phyloP scores from a whole-genome alignment of 305 asterid genomes.

The Fraxinus greggii region DNA sequence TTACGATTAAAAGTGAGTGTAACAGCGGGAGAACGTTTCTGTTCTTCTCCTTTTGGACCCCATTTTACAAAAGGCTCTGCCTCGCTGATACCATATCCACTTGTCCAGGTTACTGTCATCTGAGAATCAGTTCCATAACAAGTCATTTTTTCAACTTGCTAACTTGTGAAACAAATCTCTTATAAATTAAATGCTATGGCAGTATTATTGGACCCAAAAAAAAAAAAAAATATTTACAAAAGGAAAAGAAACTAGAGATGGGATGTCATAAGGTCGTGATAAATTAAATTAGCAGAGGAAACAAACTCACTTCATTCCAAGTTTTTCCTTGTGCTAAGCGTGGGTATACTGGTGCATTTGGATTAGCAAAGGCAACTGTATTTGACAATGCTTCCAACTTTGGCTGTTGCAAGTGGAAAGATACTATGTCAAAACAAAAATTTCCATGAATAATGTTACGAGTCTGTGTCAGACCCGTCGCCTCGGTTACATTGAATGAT shows the following conservation, averaged over 20 bases:
- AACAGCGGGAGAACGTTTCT: slow-evolving; percentile 63
- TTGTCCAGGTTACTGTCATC: slow-evolving; percentile 99
- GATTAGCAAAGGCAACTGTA: slow-evolving; percentile 60
- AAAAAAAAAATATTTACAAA: background rate
- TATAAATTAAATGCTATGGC: background rate
- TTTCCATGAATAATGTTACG: slow-evolving; percentile 1
- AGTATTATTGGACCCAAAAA: background rate
- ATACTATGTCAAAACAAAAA: background rate
- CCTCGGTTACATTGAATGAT: too few relatives aligned
- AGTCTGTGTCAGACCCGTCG: too few relatives aligned
- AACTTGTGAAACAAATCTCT: background rate
- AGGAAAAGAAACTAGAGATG: background rate
- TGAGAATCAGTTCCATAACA: slow-evolving; percentile 31
- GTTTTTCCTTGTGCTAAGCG: slow-evolving; percentile 89
- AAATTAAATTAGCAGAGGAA: background rate
- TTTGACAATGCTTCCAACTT: slow-evolving; percentile 76
- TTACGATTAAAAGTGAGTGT: slow-evolving; percentile 72
- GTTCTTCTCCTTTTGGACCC: slow-evolving; percentile 66
- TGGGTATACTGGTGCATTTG: slow-evolving; percentile 88
- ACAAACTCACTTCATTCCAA: slow-evolving; percentile 83
- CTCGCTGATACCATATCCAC: slow-evolving; percentile 60
- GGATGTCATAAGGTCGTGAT: background rate
- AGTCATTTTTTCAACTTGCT: slow-evolving; percentile 22
- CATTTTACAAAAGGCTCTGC: slow-evolving; percentile 82
- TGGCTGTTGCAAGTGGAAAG: slow-evolving; percentile 50